Evolutionary conservation across 768 basidiomycete species (phyloP), one percentile per base, ranked within the genome.

Genomic region (Leccinellum rugosiceps): DNA sequence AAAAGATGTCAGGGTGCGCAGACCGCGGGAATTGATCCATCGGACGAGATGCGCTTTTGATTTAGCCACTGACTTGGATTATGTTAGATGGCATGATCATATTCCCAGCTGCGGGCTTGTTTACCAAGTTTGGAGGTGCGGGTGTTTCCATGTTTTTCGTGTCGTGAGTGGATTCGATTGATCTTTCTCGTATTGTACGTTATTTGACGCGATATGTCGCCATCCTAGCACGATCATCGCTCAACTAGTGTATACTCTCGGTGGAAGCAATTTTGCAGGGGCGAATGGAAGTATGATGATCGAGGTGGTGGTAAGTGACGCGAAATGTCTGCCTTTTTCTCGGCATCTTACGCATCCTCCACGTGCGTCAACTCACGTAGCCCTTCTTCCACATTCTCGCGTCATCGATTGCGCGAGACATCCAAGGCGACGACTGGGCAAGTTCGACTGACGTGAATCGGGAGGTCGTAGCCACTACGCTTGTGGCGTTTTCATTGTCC

Each of bases 231-330:
- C 92, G 26, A 76, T 93, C 51, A 69, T 96, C 34, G 78, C 94
- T 0, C 96, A 98, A 68, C 74, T 97, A 23, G 82, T 88, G 0
- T 98, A 92, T 71, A 87, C 90, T 1, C 72, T 87, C 9, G 95
- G 94, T 5, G 96, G 91, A 4, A 94, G 90, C 63, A 87, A 86
- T 23, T 97, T 99, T 70, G 85, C 85, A 9, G 92, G 91, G 50
- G 93, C 88, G 2, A 94, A 93, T 72, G 92, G 91, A 6, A 93
- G 90, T 61, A 94, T 95, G 94, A 97, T 98, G 94, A 98, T 99
- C 59, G 96, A 98, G 74, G 92, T 95, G 11, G 94, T 98, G 63
- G 90, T 93, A 69, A 45, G 87, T 81, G 50, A 52, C 51, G 35
- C 19, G 41, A 43, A 13, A 19, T 19, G 11, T 43, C 11, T 21